Percentiles rank a stretch among this genome's conserved stretches.
These are phyloP conservation scores for Calonectria naviculata DNA, from an alignment of 2,329 filamentous ascomycete genomes.

Conservation along the genomic window DNA sequence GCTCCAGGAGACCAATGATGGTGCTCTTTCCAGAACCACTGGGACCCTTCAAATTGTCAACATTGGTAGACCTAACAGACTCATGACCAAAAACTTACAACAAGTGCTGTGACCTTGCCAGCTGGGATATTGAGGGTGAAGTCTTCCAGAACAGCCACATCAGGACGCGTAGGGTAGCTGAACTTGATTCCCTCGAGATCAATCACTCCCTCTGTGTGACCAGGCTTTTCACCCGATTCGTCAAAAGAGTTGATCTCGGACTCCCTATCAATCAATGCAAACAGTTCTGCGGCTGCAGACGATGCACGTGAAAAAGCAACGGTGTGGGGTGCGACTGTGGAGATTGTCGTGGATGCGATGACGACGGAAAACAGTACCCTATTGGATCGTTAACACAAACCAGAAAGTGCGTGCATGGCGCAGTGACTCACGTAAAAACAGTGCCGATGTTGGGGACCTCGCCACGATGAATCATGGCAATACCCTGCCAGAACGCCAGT, in stretches of 20 bases:
- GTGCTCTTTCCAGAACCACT: conserved; percentile 51
- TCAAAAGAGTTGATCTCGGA: conserved; percentile 50
- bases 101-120: conserved; percentile 53
- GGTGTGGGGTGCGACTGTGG: conserved; percentile 48
- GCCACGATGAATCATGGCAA: conserved; percentile 49
- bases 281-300: conserved; percentile 48
- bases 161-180: conserved; percentile 54
- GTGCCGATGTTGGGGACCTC: conserved; percentile 50
- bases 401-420: too few relatives aligned
- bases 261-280: conserved; percentile 49
- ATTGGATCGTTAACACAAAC: too few relatives aligned
- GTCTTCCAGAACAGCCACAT: conserved; percentile 50
- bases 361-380: conserved; percentile 53
- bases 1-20: conserved; percentile 48
- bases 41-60: conserved; percentile 40
- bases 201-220: conserved; percentile 44
- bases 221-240: conserved; percentile 36
- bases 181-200: conserved; percentile 51
- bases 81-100: conserved; percentile 36
- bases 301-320: conserved; percentile 51
- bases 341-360: conserved; percentile 50
- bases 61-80: not conserved
- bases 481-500: conserved; percentile 58
- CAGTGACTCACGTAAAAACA: conserved; percentile 50
- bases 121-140: conserved; percentile 54